A percentile compares a stretch with the other conserved stretches of the same genome.
Conservation (phyloP, 1,139 yeast genomes). For the Pichia sp. region DNA sequence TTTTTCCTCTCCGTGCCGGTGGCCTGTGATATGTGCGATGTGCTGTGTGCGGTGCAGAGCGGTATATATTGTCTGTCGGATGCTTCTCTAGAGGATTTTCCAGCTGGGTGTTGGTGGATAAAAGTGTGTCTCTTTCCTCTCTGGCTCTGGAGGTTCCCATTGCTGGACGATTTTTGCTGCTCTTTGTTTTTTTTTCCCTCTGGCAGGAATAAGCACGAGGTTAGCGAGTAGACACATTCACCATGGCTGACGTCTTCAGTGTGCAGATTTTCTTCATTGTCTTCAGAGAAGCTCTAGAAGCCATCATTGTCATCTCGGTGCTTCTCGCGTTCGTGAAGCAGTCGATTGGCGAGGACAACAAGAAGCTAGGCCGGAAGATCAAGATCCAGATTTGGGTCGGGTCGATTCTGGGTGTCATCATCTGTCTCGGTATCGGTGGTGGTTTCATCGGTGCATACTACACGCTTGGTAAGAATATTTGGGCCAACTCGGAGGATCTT, state of each 20-base stretch:
- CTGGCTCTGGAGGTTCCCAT: neutral
- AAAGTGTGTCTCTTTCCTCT: neutral
- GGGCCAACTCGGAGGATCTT: constrained; percentile 83
- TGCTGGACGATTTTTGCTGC: neutral
- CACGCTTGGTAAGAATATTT: constrained; percentile 70
- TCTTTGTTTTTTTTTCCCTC: neutral
- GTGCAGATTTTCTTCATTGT: constrained; percentile 75
- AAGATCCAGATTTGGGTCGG: constrained; percentile 79
- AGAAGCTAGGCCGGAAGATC: constrained; percentile 49
- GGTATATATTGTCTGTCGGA: too few species aligned
- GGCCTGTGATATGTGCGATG: too few species aligned
- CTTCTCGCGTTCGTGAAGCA: constrained; percentile 86
- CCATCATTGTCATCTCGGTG: constrained; percentile 84
- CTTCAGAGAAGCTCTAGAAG: constrained; percentile 86
- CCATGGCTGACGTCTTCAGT: constrained; percentile 40
- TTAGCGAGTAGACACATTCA: neutral
- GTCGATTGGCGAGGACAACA: constrained; percentile 49
- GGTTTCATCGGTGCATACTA: constrained; percentile 84
- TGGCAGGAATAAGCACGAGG: neutral
- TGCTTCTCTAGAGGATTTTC: too few species aligned
- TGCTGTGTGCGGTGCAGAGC: too few species aligned
- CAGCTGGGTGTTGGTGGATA: too few species aligned
- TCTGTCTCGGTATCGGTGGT: constrained; percentile 77
- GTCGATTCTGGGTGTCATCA: constrained; percentile 59
- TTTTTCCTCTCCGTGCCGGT: too few species aligned